Base-by-base conservation (phyloP, 768 basidiomycete species). In the Suillus decipiens region DNA sequence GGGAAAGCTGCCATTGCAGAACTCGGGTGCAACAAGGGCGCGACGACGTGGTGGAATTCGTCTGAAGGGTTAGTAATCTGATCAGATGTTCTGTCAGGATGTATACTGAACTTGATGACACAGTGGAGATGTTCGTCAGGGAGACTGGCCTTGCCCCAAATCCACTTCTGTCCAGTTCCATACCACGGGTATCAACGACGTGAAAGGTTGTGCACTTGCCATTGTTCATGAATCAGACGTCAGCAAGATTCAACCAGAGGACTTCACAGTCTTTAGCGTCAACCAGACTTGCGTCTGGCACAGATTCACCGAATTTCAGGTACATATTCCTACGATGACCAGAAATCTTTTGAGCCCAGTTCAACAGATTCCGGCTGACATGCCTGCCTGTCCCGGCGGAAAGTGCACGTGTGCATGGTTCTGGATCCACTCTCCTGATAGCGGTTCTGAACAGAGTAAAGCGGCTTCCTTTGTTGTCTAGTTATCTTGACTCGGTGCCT, bases 321-420 rank as follows among this genome's bases (percentile, higher is more conserved):
- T n/a, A 59, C 0, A 31, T 24, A 82, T 81, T 66, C 82, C 83
- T 5, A 82, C 83, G 4, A 34, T 33, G 51, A n/a, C 51, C 33
- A 34, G 34, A 84, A 19, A 34, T 34, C 6, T 36, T 33, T 33
- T 34, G 81, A 81, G 80, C 79, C 69, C 80, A 82, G 5, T n/a
- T 33, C 4, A n/a, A 53, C 37, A 37, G n/a, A 72, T 84, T 39
- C 83, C 82, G 6, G 71, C 69, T 3, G 66, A 73, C 9, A 75
- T 84, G 72, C 82, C 82, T 7, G 61, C 75, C 19, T 84, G 82
- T 64, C 79, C 80, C 3, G 60, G 74, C 5, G 80, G 71, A 15
- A 76, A 73, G n/a, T 84, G 82, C 68, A 71, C 74, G 60, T 83
- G 82, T 70, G 74, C 79, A 28, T 80, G 73, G 74, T 71, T 72